Percentiles rank a stretch among this genome's conserved stretches.
Evolutionary conservation across 352 stramenopile species (phyloP).

Genomic region (Pythium myriotylum): DNA sequence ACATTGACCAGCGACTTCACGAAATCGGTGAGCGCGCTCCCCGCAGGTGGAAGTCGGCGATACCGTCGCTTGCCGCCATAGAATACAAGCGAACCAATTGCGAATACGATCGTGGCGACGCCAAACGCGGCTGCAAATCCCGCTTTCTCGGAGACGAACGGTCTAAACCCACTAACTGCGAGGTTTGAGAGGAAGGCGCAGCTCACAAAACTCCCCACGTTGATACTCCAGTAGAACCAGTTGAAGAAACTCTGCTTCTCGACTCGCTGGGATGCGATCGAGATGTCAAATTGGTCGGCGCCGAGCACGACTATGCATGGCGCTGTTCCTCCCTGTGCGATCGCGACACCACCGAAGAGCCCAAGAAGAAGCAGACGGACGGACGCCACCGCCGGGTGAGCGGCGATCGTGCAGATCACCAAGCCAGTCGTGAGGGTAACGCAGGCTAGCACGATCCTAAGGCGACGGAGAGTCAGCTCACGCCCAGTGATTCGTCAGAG

Average conservation of each 20-base stretch:
- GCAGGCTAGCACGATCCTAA: conserved; percentile 76
- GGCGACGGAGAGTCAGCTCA: conserved; percentile 7
- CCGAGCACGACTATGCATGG: conserved; percentile 41
- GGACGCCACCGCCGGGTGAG: conserved; percentile 58
- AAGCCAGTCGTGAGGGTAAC: conserved; percentile 66
- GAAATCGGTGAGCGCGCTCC: conserved; percentile 69
- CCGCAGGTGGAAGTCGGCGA: conserved; percentile 61
- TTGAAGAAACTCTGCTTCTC: conserved; percentile 92
- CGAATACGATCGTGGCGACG: conserved; percentile 79
- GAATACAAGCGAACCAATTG: conserved; percentile 75
- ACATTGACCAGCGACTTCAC: conserved; percentile 62
- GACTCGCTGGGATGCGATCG: conserved; percentile 51
- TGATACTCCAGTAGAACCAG: conserved; percentile 94
- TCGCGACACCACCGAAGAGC: conserved; percentile 65
- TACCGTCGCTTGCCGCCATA: conserved; percentile 61
- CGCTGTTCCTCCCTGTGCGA: conserved; percentile 42
- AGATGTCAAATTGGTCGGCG: conserved; percentile 77
- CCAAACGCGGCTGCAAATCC: conserved; percentile 90
- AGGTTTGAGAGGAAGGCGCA: conserved; percentile 90
- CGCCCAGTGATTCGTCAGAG: no score
- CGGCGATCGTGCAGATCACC: conserved; percentile 67
- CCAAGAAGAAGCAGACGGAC: conserved; percentile 73
- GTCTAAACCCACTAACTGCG: conserved; percentile 85
- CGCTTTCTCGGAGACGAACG: conserved; percentile 70
- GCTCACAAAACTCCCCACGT: conserved; percentile 88